phyloP scores from a whole-genome alignment of 352 stramenopile species.

The Detonula confervacea region DNA sequence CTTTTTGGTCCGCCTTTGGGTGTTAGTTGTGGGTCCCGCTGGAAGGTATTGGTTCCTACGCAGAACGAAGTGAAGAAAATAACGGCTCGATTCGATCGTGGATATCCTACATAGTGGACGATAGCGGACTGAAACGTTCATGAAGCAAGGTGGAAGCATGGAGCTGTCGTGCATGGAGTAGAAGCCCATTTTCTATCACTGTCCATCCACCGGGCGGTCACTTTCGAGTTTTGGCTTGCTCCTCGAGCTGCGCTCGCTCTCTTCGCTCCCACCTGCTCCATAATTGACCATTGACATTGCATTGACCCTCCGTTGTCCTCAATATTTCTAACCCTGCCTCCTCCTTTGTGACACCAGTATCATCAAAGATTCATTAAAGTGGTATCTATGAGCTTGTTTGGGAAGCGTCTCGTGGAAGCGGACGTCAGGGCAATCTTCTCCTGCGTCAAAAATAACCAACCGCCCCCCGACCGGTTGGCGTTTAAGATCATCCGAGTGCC shows the following conservation, averaged over 20 bases:
- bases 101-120: too few relatives aligned
- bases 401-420: slow-evolving; percentile 1
- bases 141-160: too few relatives aligned
- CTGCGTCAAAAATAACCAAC: slow-evolving; percentile 54
- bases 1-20: too few relatives aligned
- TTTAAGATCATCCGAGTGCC: slow-evolving; percentile 72
- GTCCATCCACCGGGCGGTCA: too few relatives aligned
- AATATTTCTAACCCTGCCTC: too few relatives aligned
- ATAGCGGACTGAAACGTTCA: too few relatives aligned
- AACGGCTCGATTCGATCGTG: not conserved
- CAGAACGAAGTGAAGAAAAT: not conserved
- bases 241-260: not conserved
- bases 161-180: too few relatives aligned
- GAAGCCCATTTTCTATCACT: too few relatives aligned
- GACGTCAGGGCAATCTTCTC: slow-evolving; percentile 73
- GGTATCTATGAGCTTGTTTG: not conserved
- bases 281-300: too few relatives aligned
- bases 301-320: too few relatives aligned
- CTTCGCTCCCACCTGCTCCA: too few relatives aligned
- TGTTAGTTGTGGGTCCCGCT: slow-evolving; percentile 27
- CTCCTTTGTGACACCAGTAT: too few relatives aligned
- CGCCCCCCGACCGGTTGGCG: slow-evolving; percentile 49
- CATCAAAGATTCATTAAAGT: slow-evolving; percentile 1
- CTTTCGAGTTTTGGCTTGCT: not conserved
- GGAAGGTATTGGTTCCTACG: slow-evolving; percentile 1